Evolutionary conservation across 2,329 filamentous ascomycete genomes (phyloP), one percentile per base, ranked within the genome.

Genomic region (Davidsoniella eucalypti): DNA sequence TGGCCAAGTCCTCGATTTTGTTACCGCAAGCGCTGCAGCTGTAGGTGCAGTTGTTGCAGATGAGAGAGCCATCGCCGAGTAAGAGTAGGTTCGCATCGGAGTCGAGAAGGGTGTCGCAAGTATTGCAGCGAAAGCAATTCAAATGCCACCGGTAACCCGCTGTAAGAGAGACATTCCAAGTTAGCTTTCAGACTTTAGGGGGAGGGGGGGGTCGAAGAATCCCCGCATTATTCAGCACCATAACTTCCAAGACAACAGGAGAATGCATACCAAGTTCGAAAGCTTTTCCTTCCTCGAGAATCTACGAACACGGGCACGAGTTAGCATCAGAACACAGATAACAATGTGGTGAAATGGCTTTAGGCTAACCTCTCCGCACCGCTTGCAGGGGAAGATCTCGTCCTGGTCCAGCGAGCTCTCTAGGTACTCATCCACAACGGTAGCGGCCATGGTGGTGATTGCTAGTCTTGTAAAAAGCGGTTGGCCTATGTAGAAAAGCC

Each of bases 1-100:
- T 98, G 56, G 92, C 92, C 55, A 96, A 73, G 63, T 98, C 92
- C 64, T 98, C 92, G 57, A 98, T 98, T 71, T 98, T 98, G 70
- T 94, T 90, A 53, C 81, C 80, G 66, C 92, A 98, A 49, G 88
- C 88, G 65, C 81, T 94, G 71, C 92, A 98, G 72, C 88, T 95
- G 66, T 98, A 98, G 49, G 92, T 96, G 70, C 92, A 98, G 67
- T 95, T 94, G 70, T 94, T 96, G 74, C 92, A 98, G 59, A 98
- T 96, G 57, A 98, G 78, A 16, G 90, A 96, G 57, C 92, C 92
- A 68, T 98, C 92, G 63, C 92, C 92, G 55, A 98, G 84, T 23
- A 98, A 82, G 47, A 98, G 80, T 46, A 98, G 81, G 67, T 96
- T 96, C 59, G 92, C 92, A 63, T 98, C 90, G 55, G 92, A 96